Base-by-base conservation (phyloP, 441 rosid species). In the Monsonia emarginata region DNA sequence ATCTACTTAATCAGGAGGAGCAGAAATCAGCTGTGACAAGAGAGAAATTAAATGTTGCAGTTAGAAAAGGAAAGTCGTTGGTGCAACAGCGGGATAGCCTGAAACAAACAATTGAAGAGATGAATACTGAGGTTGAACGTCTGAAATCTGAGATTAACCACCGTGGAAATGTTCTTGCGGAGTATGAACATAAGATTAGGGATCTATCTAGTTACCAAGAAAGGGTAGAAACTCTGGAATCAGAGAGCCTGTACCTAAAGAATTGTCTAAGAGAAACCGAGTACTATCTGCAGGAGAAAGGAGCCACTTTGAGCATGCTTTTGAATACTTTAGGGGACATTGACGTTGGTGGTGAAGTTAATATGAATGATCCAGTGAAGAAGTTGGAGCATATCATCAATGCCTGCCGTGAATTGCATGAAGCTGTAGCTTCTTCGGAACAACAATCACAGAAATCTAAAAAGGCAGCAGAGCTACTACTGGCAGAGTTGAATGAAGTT, bases 401-500 rank as follows among this genome's bases (percentile, higher is more conserved):
- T 65, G 62, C 75, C 25, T 89, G 83, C 69, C 75, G 28, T 70
- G 88, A 84, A 79, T 78, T 90, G 83, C 88, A 68, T 76, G 85
- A 79, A 42, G 73, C 86, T 63, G 70, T 82, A 65, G 76, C 85
- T 78, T 78, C 86, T 74, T 81, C 81, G 19, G 92, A 92, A 72
- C 91, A 83, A 74, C 94, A 92, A 67, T 85, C 88, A 7, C 85
- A 69, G 75, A 95, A 92, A 78, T 90, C 97, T 69, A 83, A 76
- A 78, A 85, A 90, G 78, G 97, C 97, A 26, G 91, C 98, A 40
- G 96, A 96, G 79, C 85, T 92, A 69, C 83, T 96, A 72, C 84
- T 93, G 78, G 94, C 97, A 1, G 98, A 96, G 80, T 80, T 93
- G 78, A 89, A 90, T 73, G 98, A 96, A 76, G 99, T 93, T 75